Base-by-base conservation (phyloP, 2,329 filamentous ascomycete species). In the Paecilomyces niveus region DNA sequence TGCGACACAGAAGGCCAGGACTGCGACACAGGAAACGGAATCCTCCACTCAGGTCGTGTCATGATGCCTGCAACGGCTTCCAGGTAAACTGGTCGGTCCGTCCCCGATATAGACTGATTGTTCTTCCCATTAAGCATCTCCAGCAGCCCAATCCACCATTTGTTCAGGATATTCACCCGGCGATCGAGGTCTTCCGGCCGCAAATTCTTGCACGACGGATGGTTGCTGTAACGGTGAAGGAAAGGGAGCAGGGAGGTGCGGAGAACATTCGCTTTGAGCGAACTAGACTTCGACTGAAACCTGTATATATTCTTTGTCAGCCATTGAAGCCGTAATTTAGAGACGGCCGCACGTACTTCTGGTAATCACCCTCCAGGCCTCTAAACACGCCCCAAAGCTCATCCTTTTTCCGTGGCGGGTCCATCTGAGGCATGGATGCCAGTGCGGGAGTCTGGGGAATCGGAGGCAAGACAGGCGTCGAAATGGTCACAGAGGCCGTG, bases 1-100 rank as follows among this genome's bases (percentile, higher is more conserved):
- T 78, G 72, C 32, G 72, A 61, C 1, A 69, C 65, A 24, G 65
- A 67, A 11, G 67, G 62, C 6, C 59, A 60, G n/a, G 79, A 63
- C 21, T 65, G 65, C 58, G 85, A 83, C 68, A 89, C 87, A 21
- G 82, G 84, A 3, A 85, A 85, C 0, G 88, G 83, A 56, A 88
- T 81, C 61, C 90, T 85, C 92, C 92, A 97, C 75, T 97, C 92
- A 0, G 88, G 86, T 53, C 92, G 84, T 74, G 89, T 88, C 92
- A 96, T 96, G 69, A 97, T 85, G 56, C 88, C 84, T 54, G 88
- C 86, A 22, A 89, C 82, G 4, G 86, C 89, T 68, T 96, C 92
- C 32, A 96, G 81, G 51, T 96, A 85, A 2, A 86, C 83, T 0
- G 91, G 90, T 32, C 91, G 82, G 68, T 96, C 92, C n/a, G 90